phyloP scores from a whole-genome alignment of 2,329 filamentous ascomycete genomes.

The Venturia oleaginea region DNA sequence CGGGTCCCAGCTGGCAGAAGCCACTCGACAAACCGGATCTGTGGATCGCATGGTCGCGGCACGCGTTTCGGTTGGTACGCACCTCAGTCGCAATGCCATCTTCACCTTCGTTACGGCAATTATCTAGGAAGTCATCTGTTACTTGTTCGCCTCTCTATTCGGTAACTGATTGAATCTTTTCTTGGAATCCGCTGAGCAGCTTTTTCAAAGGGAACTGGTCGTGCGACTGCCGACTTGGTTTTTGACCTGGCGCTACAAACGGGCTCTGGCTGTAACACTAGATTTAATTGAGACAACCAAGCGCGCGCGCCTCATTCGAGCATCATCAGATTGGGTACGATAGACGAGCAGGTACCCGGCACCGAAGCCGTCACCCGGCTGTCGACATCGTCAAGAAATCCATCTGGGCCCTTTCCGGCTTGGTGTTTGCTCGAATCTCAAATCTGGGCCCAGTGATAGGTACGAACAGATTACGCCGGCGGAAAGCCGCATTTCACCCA shows the following conservation, averaged over 20 bases:
- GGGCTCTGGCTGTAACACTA: background rate
- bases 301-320: no score
- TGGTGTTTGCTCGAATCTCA: background rate
- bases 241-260: background rate
- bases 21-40: background rate
- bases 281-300: background rate
- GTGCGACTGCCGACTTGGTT: background rate
- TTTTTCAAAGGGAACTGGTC: background rate
- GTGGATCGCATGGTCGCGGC: background rate
- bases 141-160: background rate
- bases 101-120: background rate
- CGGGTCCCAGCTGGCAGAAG: background rate
- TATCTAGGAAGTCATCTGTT: background rate
- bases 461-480: background rate
- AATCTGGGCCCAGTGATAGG: background rate
- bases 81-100: background rate
- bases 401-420: background rate
- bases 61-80: background rate
- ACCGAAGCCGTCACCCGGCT: background rate
- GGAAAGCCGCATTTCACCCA: background rate
- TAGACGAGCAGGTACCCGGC: background rate
- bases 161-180: background rate
- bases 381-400: background rate
- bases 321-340: background rate
- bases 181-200: background rate